Base-by-base conservation (phyloP, 2,329 filamentous ascomycete species). In the Cladophialophora chaetospira region DNA sequence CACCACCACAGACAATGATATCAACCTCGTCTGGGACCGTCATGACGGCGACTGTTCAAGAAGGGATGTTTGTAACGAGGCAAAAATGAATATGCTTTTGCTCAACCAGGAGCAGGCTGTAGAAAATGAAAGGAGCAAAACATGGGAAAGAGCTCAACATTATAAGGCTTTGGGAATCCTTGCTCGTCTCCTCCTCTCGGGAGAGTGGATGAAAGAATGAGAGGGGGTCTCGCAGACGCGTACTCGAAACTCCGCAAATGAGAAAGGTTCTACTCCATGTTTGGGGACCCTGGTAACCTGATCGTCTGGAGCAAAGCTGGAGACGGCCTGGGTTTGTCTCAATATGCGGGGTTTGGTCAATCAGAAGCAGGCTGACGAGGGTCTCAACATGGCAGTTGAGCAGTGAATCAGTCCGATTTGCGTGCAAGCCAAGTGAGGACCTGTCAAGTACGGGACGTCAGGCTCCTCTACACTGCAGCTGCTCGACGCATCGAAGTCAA, bases 1-100 rank as follows among this genome's bases (percentile, higher is more conserved):
- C 88, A 67, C 88, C 88, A 67, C 88, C 88, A 63, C 85, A 88
- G 26, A 91, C 86, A 66, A 91, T 91, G 66, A 91, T 90, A 70
- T 91, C 88, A 68, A 89, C 88, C 77, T 91, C 88, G 57, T 91
- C 87, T 31, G 88, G 87, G 61, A 91, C 78, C 63, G 79, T 83
- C 79, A 84, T 86, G 55, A 44, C 68, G 55, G 52, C 48, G 26
- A 55, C 11, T 38, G 40, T 44, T 31, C 29, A 47, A 49, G 31
- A 46, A 17, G 31, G 5, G 38, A 28, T 38, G 29, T 17, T 25
- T 21, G 13, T 38, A 23, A 36, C 10, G 31, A 19, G 21, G 21
- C 15, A 38, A 38, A 40, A 13, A 26, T 31, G 13, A 57, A 53
- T 51, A 33, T 43, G 31, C 40, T 33, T 40, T 53, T 61, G 52